These are phyloP conservation scores for Botryotinia convoluta DNA, from an alignment of 2,329 filamentous ascomycete species.

Conservation along the genomic window DNA sequence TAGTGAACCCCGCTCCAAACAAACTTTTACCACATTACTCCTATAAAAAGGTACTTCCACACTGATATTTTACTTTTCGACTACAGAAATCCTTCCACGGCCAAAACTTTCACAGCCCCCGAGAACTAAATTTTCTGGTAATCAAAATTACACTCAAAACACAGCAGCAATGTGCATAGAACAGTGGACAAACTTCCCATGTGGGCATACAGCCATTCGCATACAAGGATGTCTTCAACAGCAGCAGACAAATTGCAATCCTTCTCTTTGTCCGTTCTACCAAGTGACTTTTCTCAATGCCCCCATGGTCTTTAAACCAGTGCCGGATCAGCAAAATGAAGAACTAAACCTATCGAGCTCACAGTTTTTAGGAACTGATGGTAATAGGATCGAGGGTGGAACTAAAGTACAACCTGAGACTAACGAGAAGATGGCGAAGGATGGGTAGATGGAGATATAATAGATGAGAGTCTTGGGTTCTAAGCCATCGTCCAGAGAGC, in stretches of 20 bases:
- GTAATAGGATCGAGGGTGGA: too few relatives aligned
- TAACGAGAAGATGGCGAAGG: not conserved
- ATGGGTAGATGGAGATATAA: not conserved
- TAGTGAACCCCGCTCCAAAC: not conserved
- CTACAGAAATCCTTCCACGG: not conserved
- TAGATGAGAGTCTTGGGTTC: not conserved
- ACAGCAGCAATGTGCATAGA: not conserved
- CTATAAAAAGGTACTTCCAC: not conserved
- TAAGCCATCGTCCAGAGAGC: not conserved
- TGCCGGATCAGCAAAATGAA: not conserved
- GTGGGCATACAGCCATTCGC: not conserved
- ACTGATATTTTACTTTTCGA: not conserved
- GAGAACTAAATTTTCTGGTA: not conserved
- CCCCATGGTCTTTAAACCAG: not conserved
- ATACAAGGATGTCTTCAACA: not conserved
- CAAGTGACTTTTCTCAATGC: not conserved
- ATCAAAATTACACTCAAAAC: not conserved
- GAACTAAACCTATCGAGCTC: not conserved
- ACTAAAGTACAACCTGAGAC: not conserved
- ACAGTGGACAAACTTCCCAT: not conserved
- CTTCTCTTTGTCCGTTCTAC: not conserved
- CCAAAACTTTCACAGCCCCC: not conserved
- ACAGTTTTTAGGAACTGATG: fast-evolving
- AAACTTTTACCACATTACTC: not conserved
- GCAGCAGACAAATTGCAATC: not conserved